phyloP scores from a whole-genome alignment of 2,329 filamentous ascomycete species.

The Phaeosphaeriaceae sp. region DNA sequence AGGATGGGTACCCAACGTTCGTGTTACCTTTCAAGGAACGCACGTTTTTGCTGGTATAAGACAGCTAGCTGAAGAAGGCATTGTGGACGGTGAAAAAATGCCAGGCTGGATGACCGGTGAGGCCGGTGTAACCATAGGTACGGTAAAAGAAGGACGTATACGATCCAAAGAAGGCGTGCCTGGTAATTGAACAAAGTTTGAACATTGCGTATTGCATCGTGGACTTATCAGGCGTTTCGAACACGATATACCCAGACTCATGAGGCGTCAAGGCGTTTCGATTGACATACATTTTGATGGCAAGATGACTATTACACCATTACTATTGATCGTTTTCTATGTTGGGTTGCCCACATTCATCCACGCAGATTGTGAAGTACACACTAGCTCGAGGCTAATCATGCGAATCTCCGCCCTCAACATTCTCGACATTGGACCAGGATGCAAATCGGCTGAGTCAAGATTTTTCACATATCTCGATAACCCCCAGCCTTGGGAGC shows the following conservation, averaged over 20 bases:
- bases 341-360: neutral
- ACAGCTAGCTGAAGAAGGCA: slow-evolving; percentile 76
- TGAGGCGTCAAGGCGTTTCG: slow-evolving; percentile 15
- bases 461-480: too few species aligned
- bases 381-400: too few species aligned
- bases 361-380: too few species aligned
- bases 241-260: slow-evolving; percentile 32
- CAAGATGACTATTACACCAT: neutral
- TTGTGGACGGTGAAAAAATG: slow-evolving; percentile 78
- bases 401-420: too few species aligned
- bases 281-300: too few species aligned
- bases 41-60: slow-evolving; percentile 84
- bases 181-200: slow-evolving; percentile 21
- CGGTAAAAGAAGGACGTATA: slow-evolving; percentile 71
- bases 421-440: too few species aligned
- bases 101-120: slow-evolving; percentile 93
- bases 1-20: slow-evolving; percentile 64
- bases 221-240: slow-evolving; percentile 23
- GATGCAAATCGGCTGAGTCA: too few species aligned
- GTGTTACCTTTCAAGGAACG: slow-evolving; percentile 72
- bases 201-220: neutral
- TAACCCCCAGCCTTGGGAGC: too few species aligned
- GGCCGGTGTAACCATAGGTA: slow-evolving; percentile 76
- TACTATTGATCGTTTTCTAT: neutral
- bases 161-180: slow-evolving; percentile 34